Evolutionary conservation across 2,329 filamentous ascomycete genomes (phyloP).

Genomic region (Pseudogymnoascus sp.): DNA sequence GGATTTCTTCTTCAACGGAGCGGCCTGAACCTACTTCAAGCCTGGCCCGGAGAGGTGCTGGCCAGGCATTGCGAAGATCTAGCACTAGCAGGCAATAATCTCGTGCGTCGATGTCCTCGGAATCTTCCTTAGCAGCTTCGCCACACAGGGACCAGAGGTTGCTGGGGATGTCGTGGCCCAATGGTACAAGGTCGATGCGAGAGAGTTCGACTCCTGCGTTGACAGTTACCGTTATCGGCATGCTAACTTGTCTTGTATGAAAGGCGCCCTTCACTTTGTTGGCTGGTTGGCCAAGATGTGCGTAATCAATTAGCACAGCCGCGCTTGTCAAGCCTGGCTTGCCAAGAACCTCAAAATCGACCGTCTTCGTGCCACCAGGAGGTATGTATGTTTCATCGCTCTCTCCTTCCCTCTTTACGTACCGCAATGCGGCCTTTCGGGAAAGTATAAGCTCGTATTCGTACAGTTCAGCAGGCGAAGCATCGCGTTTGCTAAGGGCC

Average conservation of each 20-base stretch:
- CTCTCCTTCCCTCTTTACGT: slow-evolving; percentile 44
- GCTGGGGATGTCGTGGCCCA: slow-evolving; percentile 59
- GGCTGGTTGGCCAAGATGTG: slow-evolving; percentile 64
- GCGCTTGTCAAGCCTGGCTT: slow-evolving; percentile 78
- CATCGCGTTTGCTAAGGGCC: slow-evolving; percentile 68
- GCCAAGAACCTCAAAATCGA: slow-evolving; percentile 78
- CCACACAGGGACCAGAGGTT: slow-evolving; percentile 49
- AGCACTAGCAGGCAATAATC: slow-evolving; percentile 74
- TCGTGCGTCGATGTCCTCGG: slow-evolving; percentile 40
- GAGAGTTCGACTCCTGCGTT: slow-evolving; percentile 83
- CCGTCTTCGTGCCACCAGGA: slow-evolving; percentile 61
- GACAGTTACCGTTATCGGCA: slow-evolving; percentile 81
- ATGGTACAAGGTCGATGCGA: slow-evolving; percentile 70
- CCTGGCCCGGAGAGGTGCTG: slow-evolving; percentile 64
- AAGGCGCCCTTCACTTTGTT: slow-evolving; percentile 66
- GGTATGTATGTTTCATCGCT: slow-evolving; percentile 50
- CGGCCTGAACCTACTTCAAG: slow-evolving; percentile 38
- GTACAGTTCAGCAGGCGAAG: slow-evolving; percentile 72
- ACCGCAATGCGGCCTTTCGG: slow-evolving; percentile 62
- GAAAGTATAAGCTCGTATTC: slow-evolving; percentile 78
- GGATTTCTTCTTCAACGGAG: slow-evolving; percentile 43
- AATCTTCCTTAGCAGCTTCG: slow-evolving; percentile 23
- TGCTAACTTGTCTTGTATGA: slow-evolving; percentile 74
- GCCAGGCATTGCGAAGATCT: slow-evolving; percentile 87
- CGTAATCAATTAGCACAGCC: slow-evolving; percentile 79